Evolutionary conservation across 306 rosid species (phyloP).

Genomic region (Crotalaria pallida): DNA sequence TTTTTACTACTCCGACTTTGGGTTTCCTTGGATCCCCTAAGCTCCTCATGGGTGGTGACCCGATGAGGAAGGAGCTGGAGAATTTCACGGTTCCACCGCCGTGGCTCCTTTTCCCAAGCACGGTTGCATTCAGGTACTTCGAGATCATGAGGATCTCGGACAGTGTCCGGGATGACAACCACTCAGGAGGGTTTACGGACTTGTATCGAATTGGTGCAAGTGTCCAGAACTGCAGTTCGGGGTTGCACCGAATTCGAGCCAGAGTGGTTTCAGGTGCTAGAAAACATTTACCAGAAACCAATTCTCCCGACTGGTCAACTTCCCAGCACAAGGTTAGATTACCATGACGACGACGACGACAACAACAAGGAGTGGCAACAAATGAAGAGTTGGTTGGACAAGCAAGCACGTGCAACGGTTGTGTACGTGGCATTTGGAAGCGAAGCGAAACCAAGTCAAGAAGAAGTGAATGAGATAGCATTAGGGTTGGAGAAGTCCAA

Average conservation of each 20-base stretch:
- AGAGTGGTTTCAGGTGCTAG: conserved; percentile 26
- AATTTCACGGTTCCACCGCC: conserved; percentile 17
- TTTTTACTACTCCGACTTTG: background rate
- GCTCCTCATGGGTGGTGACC: background rate
- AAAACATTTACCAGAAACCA: conserved; percentile 4
- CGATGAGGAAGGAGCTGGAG: conserved; percentile 8
- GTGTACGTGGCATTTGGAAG: conserved; percentile 54
- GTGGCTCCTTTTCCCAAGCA: conserved; percentile 30
- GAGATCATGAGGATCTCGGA: conserved; percentile 7
- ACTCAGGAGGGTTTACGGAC: background rate
- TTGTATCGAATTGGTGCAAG: background rate
- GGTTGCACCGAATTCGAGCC: conserved; percentile 21
- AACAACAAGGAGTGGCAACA: background rate
- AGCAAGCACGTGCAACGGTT: conserved; percentile 16
- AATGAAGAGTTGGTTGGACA: conserved; percentile 37
- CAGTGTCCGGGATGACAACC: background rate
- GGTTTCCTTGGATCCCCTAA: background rate
- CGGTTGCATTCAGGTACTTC: conserved; percentile 21
- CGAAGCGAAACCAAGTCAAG: conserved; percentile 36
- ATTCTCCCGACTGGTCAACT: conserved; percentile 25
- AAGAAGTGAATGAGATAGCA: conserved; percentile 39
- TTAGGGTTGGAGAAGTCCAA: conserved; percentile 36
- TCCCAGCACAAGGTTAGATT: background rate
- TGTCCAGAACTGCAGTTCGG: background rate
- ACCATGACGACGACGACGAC: background rate